Conservation (phyloP, 352 stramenopile genomes). For the Phytophthora hibernalis region DNA sequence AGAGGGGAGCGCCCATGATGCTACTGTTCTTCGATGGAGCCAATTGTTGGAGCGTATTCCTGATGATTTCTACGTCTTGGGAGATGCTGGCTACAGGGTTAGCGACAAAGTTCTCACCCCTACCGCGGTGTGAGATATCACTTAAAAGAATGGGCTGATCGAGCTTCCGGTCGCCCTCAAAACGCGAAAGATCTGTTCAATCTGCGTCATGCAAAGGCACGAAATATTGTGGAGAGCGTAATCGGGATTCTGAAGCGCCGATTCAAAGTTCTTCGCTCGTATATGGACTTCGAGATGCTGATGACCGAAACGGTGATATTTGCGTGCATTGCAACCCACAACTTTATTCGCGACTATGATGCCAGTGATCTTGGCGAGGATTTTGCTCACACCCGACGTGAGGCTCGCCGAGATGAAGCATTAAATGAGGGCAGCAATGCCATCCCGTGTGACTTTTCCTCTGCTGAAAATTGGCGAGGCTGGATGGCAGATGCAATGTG, state of each 20-base stretch:
- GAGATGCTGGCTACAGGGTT: slow-evolving; percentile 15
- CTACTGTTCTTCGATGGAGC: slow-evolving; percentile 1
- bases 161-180: not conserved
- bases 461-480: not conserved
- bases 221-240: slow-evolving; percentile 21
- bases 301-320: slow-evolving; percentile 2
- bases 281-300: not conserved
- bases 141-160: slow-evolving; percentile 25
- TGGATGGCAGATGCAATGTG: slow-evolving; percentile 5
- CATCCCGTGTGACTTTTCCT: slow-evolving; percentile 1
- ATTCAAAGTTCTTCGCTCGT: slow-evolving; percentile 8
- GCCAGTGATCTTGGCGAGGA: slow-evolving; percentile 1
- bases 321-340: slow-evolving; percentile 8
- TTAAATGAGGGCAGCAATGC: not conserved
- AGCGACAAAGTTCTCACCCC: slow-evolving; percentile 11
- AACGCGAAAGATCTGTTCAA: slow-evolving; percentile 29
- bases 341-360: slow-evolving; percentile 18
- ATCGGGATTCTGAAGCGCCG: slow-evolving; percentile 26
- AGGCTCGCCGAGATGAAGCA: not conserved
- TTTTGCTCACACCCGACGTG: too few relatives aligned
- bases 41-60: not conserved
- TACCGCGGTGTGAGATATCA: slow-evolving; percentile 24
- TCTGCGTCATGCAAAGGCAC: slow-evolving; percentile 12
- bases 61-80: slow-evolving; percentile 5
- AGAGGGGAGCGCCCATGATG: slow-evolving; percentile 18